Evolutionary conservation across 257 asterid genomes (phyloP).

Genomic region (Solanum piurae): DNA sequence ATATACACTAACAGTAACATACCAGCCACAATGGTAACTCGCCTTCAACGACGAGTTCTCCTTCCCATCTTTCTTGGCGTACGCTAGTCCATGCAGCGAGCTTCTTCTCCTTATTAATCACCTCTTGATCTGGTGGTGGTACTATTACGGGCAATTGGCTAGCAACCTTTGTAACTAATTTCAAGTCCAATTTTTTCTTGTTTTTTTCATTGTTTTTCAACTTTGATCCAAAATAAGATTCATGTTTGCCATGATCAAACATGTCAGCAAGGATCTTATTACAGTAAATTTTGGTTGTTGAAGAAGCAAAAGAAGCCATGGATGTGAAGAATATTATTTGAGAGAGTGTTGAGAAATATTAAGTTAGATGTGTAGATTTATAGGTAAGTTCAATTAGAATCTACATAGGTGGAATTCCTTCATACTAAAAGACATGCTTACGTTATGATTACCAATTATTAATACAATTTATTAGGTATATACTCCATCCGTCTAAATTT

Average conservation of each 20-base stretch:
- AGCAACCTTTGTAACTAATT: conserved; percentile 29
- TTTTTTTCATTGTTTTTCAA: background rate
- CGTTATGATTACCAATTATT: background rate
- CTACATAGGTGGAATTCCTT: conserved; percentile 40
- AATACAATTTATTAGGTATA: background rate
- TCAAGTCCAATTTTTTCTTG: background rate
- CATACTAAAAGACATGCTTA: conserved; percentile 31
- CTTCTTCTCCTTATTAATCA: conserved; percentile 11
- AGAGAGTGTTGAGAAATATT: background rate
- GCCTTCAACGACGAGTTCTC: conserved; percentile 80
- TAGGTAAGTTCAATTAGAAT: conserved; percentile 30
- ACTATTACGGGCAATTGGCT: conserved; percentile 25
- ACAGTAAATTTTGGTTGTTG: conserved; percentile 18
- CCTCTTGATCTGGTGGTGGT: conserved; percentile 15
- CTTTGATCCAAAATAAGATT: conserved; percentile 2
- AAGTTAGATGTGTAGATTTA: conserved; percentile 15
- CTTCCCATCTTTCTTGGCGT: conserved; percentile 81
- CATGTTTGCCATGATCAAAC: conserved; percentile 16
- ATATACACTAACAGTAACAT: background rate
- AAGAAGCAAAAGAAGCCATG: conserved; percentile 49
- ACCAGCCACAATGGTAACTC: conserved; percentile 89
- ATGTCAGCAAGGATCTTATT: conserved; percentile 1
- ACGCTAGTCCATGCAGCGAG: conserved; percentile 84
- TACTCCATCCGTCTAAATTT: too few relatives aligned
- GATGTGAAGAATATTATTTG: background rate